Evolutionary conservation across 148 eudicot genomes (phyloP), one percentile per base, ranked within the genome.

Genomic region (Vaccinium vitisidaea): DNA sequence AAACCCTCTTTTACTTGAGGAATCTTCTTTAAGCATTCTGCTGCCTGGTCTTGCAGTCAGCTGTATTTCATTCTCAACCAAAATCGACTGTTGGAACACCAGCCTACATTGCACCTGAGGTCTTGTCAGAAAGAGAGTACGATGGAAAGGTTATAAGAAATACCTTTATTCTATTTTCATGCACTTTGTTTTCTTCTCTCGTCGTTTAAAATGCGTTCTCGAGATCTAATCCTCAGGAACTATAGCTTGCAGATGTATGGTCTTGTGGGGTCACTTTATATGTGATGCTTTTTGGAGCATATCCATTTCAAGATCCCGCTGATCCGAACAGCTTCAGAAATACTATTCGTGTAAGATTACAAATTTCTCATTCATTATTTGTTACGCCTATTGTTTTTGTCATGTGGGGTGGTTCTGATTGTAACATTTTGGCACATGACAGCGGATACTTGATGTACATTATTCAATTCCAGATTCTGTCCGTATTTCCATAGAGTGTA

Each of bases 231-330:
- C 83, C 23, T 88, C 39, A 79, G 59, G 75, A 61, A 36, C 36
- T 85, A 82, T 87, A 96, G 98, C 87, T 96, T 88, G 98, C 98
- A 84, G 99, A 96, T 92, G 95, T 96, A 59, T 96, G 99, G 99
- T 96, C 97, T n/a, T 93, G 95, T 86, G 98, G 99, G 67, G 99
- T 96, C 75, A 94, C 99, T 52, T 87, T 94, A 81, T 96, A 92
- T 84, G 97, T 94, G 79, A 96, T 96, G 99, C 80, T 93, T 32
- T 92, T 94, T 63, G 99, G 98, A 82, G 94, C 94, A 71, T 96
- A 96, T 88, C 98, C 99, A 11, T 96, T 94, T 82, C 95, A 92
- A 88, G 99, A 94, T 84, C 97, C 93, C 0, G 85, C 82, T 8
- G 98, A 95, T 81, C 98, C 94, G 10, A 93, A 87, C 63, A 92